A percentile compares a stretch with the other conserved stretches of the same genome.
These are phyloP conservation scores for Bifiguratus adelaidae DNA, from an alignment of 192 early-diverging fungal species.

Conservation along the genomic window DNA sequence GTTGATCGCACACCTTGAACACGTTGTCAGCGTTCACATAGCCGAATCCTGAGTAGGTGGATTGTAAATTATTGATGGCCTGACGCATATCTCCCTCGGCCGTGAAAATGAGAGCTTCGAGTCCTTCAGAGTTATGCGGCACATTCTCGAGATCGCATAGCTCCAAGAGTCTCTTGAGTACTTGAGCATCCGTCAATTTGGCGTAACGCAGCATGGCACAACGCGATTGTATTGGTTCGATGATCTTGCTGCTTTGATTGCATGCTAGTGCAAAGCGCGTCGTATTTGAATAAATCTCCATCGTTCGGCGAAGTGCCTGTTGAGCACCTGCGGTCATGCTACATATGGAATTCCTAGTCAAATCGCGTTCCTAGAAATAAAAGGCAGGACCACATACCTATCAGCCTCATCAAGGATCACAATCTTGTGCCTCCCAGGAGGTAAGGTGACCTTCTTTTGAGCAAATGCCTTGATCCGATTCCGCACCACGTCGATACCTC, in stretches of 20 bases:
- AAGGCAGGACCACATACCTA: slow-evolving; percentile 20
- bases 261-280: slow-evolving; percentile 96
- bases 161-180: slow-evolving; percentile 70
- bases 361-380: background rate
- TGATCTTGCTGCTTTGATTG: slow-evolving; percentile 94
- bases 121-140: slow-evolving; percentile 75
- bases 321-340: slow-evolving; percentile 97
- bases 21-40: slow-evolving; percentile 83
- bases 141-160: slow-evolving; percentile 78
- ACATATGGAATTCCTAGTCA: background rate
- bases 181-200: slow-evolving; percentile 66
- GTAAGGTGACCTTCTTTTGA: slow-evolving; percentile 94
- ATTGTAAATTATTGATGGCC: slow-evolving; percentile 94
- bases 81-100: slow-evolving; percentile 99
- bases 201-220: slow-evolving; percentile 88
- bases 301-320: slow-evolving; percentile 93
- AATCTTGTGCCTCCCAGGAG: slow-evolving; percentile 75
- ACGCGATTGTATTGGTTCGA: slow-evolving; percentile 95
- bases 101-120: slow-evolving; percentile 91
- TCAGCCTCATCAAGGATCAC: slow-evolving; percentile 99
- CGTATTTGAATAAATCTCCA: slow-evolving; percentile 95
- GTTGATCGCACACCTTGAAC: slow-evolving; percentile 96
- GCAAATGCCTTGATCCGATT: slow-evolving; percentile 98
- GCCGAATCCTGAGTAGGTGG: slow-evolving; percentile 79
- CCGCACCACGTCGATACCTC: slow-evolving; percentile 92